These are phyloP conservation scores for Lobosporangium transversale DNA, from an alignment of 192 early-diverging fungal genomes.

Conservation along the genomic window DNA sequence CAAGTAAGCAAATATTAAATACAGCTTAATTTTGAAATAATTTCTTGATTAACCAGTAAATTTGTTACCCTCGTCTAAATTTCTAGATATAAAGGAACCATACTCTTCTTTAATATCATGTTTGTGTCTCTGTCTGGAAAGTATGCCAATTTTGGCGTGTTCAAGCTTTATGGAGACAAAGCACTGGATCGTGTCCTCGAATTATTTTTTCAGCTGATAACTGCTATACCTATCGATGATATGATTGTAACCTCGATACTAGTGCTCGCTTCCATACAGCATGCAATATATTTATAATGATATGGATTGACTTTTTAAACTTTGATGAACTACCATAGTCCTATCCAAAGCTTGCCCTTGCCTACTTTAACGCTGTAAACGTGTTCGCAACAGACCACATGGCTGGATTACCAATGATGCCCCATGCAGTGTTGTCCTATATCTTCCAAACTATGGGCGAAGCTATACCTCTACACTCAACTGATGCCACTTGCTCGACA, in stretches of 20 bases:
- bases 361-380: constrained; percentile 76
- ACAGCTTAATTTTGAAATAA: background rate
- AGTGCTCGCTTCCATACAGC: background rate
- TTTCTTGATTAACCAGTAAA: too few species aligned
- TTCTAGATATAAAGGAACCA: constrained; percentile 78
- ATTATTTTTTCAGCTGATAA: constrained; percentile 75
- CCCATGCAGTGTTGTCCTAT: constrained; percentile 68
- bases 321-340: constrained; percentile 42
- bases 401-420: constrained; percentile 65
- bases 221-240: constrained; percentile 77
- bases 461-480: constrained; percentile 59
- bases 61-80: background rate
- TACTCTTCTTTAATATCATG: constrained; percentile 79
- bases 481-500: constrained; percentile 54
- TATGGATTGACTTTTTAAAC: background rate
- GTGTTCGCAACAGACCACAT: constrained; percentile 73
- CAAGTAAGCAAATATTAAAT: constrained; percentile 29
- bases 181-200: constrained; percentile 76
- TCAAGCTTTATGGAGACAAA: constrained; percentile 85
- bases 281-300: background rate
- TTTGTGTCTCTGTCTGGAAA: constrained; percentile 76
- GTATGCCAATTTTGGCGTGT: constrained; percentile 92
- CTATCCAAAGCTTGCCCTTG: constrained; percentile 65
- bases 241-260: constrained; percentile 61
- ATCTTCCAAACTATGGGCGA: constrained; percentile 77